Evolutionary conservation across 768 basidiomycete species (phyloP), one percentile per base, ranked within the genome.

Genomic region (Suillus variegatus): DNA sequence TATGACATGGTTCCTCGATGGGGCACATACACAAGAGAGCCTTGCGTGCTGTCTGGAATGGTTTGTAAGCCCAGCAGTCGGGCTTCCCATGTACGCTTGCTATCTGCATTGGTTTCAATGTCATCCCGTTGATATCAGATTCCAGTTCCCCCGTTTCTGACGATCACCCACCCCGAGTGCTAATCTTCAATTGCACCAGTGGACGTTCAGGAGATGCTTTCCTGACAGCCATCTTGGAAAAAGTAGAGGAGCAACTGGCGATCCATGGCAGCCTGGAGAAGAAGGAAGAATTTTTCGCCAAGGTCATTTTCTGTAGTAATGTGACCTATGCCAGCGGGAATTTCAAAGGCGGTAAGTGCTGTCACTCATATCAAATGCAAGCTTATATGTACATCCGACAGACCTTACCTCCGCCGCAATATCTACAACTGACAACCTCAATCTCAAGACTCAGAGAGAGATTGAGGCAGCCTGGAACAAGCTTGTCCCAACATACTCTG

Each of bases 171-270:
- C 72, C 67, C 32, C 86, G 93, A 28, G 78, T 93, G 4, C 81
- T 99, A 44, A 84, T 99, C 25, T 99, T 99, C 81, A 99, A 99
- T 76, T 98, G 95, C 78, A 97, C 95, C 3, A 88, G 83, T 62
- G 97, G 95, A 14, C 88, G 97, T 44, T 92, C 94, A 14, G 95
- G 93, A 1, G 75, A 83, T 25, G 76, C 81, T 0, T 91, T 99
- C 76, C 81, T 99, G 20, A 76, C 76, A 14, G 77, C 84, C 1
- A 82, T 97, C 22, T 76, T 89, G 54, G 76, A 81, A 1, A 84
- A 83, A 36, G 82, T 86, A 32, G 76, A 80, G 8, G 72, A 73
- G 4, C 88, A 83, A 61, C 80, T 92, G 14, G 68, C 79, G 65
- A 64, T 75, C 22, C 76, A 84, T 43, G 70, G 76, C 16, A 74